A percentile compares a stretch with the other conserved stretches of the same genome.
These are phyloP conservation scores for Blastocystis sp. DNA, from an alignment of 352 stramenopile species.

Conservation along the genomic window DNA sequence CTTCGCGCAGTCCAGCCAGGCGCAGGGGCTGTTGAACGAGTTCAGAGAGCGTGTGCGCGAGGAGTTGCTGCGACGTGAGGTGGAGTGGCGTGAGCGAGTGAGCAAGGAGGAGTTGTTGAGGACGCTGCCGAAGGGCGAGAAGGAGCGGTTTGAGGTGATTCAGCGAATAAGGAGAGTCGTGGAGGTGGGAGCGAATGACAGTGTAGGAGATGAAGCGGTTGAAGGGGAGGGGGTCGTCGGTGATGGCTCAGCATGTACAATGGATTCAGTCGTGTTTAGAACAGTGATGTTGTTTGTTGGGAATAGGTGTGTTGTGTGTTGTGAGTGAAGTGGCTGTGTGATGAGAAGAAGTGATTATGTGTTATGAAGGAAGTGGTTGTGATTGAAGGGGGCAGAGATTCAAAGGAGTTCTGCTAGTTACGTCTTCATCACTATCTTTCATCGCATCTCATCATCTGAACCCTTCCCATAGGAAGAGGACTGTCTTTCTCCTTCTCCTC, in stretches of 20 bases:
- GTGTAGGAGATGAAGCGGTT: not conserved
- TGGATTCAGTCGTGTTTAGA: not conserved
- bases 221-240: not conserved
- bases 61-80: not conserved
- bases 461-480: no score
- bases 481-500: no score
- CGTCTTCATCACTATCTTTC: no score
- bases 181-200: not conserved
- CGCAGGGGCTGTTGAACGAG: not conserved
- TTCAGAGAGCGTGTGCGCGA: not conserved
- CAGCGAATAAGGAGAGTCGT: not conserved
- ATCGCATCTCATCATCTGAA: no score
- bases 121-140: not conserved
- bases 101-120: slow-evolving; percentile 1
- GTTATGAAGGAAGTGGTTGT: no score
- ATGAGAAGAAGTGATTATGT: no score
- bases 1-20: not conserved
- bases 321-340: no score
- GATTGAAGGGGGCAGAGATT: no score
- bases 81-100: not conserved
- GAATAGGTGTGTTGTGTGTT: no score
- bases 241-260: not conserved
- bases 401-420: no score
- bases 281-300: not conserved
- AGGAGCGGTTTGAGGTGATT: not conserved